Conservation (phyloP, 345 rosid genomes). For the Bruguiera sexangula region DNA sequence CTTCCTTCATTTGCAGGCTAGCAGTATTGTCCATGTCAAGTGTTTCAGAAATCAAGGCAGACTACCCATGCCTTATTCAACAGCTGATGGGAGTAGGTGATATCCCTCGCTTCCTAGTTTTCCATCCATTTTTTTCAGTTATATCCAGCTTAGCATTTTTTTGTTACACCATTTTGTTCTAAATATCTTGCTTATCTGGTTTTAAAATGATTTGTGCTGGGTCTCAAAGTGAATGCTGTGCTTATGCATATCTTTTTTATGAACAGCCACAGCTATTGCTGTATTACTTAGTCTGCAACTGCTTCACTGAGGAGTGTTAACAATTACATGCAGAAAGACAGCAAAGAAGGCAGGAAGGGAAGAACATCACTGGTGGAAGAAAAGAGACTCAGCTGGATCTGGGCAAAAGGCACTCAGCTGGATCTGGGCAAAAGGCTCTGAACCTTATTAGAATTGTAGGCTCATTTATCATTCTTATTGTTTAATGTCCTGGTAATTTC, state of each 20-base stretch:
- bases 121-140: neutral
- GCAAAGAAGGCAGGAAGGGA: slow-evolving; percentile 43
- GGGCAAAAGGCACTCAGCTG: slow-evolving; percentile 82
- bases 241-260: neutral
- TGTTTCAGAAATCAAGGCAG: slow-evolving; percentile 27
- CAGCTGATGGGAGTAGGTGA: slow-evolving; percentile 37
- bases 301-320: slow-evolving; percentile 12
- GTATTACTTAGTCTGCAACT: slow-evolving; percentile 5
- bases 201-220: neutral
- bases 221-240: neutral
- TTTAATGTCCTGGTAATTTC: neutral
- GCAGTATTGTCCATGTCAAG: slow-evolving; percentile 16
- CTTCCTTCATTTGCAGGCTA: slow-evolving; percentile 13
- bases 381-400: slow-evolving; percentile 74
- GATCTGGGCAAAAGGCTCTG: slow-evolving; percentile 73
- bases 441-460: slow-evolving; percentile 69
- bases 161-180: neutral
- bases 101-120: slow-evolving; percentile 8
- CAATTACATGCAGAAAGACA: slow-evolving; percentile 34
- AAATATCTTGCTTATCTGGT: neutral
- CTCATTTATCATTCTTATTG: neutral
- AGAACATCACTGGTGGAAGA: slow-evolving; percentile 77
- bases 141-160: neutral
- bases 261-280: neutral
- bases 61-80: slow-evolving; percentile 17